Evolutionary conservation across 2,329 filamentous ascomycete species (phyloP).

Genomic region (Fusarium solani-melongenae): DNA sequence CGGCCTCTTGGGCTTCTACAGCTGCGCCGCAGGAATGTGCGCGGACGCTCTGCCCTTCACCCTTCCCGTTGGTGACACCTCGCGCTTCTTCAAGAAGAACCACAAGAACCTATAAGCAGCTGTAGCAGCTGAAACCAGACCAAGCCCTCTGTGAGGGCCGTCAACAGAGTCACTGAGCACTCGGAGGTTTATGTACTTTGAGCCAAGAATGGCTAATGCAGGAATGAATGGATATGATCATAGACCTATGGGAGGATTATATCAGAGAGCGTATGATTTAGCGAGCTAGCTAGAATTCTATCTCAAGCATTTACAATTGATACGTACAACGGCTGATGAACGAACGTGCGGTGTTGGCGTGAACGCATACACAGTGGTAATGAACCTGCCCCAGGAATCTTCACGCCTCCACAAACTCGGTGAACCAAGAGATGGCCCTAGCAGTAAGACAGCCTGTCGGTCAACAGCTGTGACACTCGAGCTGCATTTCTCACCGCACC

Average conservation of each 20-base stretch:
- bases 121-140: too few species aligned
- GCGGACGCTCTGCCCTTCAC: conserved; percentile 39
- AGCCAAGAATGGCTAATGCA: background rate
- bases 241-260: background rate
- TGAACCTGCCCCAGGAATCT: background rate
- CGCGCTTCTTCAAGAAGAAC: conserved; percentile 28
- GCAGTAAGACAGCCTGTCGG: background rate
- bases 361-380: background rate
- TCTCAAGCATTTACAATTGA: background rate
- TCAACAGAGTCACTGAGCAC: background rate
- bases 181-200: background rate
- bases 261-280: background rate
- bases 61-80: conserved; percentile 41
- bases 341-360: background rate
- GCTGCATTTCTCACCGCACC: background rate
- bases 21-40: conserved; percentile 38
- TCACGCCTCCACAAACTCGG: background rate
- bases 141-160: background rate
- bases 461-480: background rate
- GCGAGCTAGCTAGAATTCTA: background rate
- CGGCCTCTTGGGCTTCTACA: conserved; percentile 42
- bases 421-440: background rate
- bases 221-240: background rate
- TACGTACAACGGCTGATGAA: background rate
- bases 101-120: conserved; percentile 1